A percentile compares a stretch with the other conserved stretches of the same genome.
Conservation (phyloP, 2,329 filamentous ascomycete genomes). For the Colletotrichum orbiculare region DNA sequence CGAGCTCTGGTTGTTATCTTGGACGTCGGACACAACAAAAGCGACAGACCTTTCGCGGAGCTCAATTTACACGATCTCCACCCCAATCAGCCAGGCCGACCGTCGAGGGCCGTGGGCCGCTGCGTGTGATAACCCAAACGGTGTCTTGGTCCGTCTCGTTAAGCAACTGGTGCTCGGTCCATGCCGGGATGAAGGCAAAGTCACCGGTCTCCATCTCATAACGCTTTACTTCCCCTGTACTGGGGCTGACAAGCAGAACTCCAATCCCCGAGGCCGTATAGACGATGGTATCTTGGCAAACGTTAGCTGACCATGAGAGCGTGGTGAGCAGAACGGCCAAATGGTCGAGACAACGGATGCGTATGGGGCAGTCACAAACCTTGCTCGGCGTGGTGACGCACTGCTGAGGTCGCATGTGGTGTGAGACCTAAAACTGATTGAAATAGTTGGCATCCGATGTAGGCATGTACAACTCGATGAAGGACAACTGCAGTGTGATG, state of each 20-base stretch:
- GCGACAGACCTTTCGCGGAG: background rate
- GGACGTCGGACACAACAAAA: background rate
- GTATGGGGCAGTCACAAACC: constrained; percentile 48
- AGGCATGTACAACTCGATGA: constrained; percentile 22
- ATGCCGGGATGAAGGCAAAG: constrained; percentile 77
- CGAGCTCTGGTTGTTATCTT: no score
- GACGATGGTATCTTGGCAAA: constrained; percentile 70
- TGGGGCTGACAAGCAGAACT: constrained; percentile 67
- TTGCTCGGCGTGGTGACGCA: constrained; percentile 78
- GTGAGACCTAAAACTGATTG: constrained; percentile 69
- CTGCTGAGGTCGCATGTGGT: constrained; percentile 68
- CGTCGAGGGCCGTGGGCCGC: constrained; percentile 69
- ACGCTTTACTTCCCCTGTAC: constrained; percentile 62
- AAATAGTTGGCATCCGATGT: constrained; percentile 39
- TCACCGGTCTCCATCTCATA: constrained; percentile 71
- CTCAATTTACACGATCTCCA: constrained; percentile 53
- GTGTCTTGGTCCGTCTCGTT: constrained; percentile 72
- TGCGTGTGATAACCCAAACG: constrained; percentile 74
- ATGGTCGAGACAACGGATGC: no score
- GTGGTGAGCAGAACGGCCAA: no score
- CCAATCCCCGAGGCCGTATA: constrained; percentile 73
- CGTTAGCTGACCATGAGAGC: constrained; percentile 21
- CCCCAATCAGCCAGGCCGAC: constrained; percentile 74
- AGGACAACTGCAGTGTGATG: constrained; percentile 4
- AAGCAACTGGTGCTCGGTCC: constrained; percentile 76